Evolutionary conservation across 768 basidiomycete species (phyloP), one percentile per base, ranked within the genome.

Genomic region (Lactifluus volemus): DNA sequence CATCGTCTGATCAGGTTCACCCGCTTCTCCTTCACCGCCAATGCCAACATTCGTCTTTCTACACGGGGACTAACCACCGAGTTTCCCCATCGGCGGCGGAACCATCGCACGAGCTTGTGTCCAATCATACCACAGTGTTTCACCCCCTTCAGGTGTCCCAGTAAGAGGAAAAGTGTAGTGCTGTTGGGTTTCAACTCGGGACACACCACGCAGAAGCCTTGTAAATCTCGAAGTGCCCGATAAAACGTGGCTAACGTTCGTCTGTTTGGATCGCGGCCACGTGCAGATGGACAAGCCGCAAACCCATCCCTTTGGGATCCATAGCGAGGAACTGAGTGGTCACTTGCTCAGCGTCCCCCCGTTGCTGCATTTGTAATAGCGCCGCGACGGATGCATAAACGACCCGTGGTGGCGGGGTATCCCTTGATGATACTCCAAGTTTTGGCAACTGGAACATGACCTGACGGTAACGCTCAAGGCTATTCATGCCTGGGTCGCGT

Each of bases 1-100:
- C 49, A 52, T 32, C 38, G 29, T 47, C 55, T 63, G 42, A 69
- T 72, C 59, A 86, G 79, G 67, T 83, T 82, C 63, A 75, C 70
- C 49, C 84, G 79, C 15, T 84, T 81, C 73, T 89, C 82, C 70
- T 84, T 86, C 57, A 85, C 67, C 34, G 86, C 87, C 50, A 86
- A 74, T 45, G 70, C 72, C 5, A 78, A 78, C 55, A 89, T 70
- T 45, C 84, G 81, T 59, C 83, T 79, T 67, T 80, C 78, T 21
- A 89, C 86, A 21, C 76, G 73, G 54, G 77, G 74, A 72, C 86
- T 82, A 65, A 80, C 80, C 5, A 85, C 73, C 29, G 69, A 70
- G 19, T 71, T 57, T 3, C 88, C 87, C 84, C 84, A 89, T 65
- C 75, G 74, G 55, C 69, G 68, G 65, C 74, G 74, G 69, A 84